phyloP scores from a whole-genome alignment of 441 rosid genomes.

The Raphanus hybrid region DNA sequence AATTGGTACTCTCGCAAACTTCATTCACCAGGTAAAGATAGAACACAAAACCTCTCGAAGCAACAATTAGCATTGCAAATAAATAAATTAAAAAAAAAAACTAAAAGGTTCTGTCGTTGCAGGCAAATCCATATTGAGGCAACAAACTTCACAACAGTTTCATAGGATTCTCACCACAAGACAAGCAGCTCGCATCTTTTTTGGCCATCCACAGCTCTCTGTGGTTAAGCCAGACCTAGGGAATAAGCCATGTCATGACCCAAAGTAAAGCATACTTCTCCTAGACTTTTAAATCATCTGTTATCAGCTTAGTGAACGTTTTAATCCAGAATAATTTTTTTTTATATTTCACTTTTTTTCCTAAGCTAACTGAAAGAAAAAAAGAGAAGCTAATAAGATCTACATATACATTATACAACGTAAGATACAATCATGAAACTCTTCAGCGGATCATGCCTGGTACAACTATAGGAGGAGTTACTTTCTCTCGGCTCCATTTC shows the following conservation, averaged over 20 bases:
- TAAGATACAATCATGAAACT: neutral
- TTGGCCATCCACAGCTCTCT: conserved; percentile 61
- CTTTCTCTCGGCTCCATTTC: conserved; percentile 52
- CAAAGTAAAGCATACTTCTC: conserved; percentile 14
- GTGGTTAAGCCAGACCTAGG: conserved; percentile 83
- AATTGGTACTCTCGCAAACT: too few species aligned
- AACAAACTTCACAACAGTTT: conserved; percentile 86
- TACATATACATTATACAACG: neutral
- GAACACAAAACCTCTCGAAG: neutral
- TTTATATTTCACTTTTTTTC: neutral
- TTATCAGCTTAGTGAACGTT: conserved; percentile 26
- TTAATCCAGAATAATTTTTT: conserved; percentile 9
- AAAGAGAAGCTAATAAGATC: conserved; percentile 6
- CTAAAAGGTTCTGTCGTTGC: conserved; percentile 1
- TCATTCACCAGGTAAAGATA: conserved; percentile 53
- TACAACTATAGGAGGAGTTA: conserved; percentile 55
- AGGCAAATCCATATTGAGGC: conserved; percentile 86
- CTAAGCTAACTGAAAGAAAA: conserved; percentile 19
- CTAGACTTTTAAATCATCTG: conserved; percentile 24
- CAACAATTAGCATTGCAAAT: neutral
- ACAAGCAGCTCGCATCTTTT: conserved; percentile 82
- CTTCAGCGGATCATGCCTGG: conserved; percentile 49
- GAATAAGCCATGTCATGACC: conserved; percentile 42
- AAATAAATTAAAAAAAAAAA: too few species aligned
- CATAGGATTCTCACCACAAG: conserved; percentile 79